These are phyloP conservation scores for Sarocladium brachiariae DNA, from an alignment of 2,329 filamentous ascomycete genomes.

Conservation along the genomic window DNA sequence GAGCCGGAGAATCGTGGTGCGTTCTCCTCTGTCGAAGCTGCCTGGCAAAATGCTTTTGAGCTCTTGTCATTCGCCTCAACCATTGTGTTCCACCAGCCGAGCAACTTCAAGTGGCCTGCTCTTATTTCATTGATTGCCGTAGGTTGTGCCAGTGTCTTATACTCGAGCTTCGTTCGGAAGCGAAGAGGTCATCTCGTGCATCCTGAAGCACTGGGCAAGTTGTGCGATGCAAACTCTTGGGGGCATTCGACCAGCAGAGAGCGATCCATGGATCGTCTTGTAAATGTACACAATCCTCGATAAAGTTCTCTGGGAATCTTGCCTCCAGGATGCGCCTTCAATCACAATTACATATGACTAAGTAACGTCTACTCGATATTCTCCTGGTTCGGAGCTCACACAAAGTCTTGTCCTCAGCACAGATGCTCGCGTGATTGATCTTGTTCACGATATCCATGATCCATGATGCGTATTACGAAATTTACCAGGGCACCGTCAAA, in stretches of 20 bases:
- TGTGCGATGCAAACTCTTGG: not conserved
- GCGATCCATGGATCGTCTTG: not conserved
- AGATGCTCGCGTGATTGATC: no score
- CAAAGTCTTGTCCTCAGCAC: no score
- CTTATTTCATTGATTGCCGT: slow-evolving; percentile 6
- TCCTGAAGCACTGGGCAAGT: not conserved
- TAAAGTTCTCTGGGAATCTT: not conserved
- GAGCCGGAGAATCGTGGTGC: slow-evolving; percentile 50
- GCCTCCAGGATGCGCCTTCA: no score
- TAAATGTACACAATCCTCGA: not conserved
- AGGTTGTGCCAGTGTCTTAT: not conserved
- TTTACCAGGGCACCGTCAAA: no score
- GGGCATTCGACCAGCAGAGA: not conserved
- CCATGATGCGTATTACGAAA: no score
- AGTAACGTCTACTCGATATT: no score
- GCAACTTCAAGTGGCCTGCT: slow-evolving; percentile 42
- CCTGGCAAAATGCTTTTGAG: slow-evolving; percentile 64
- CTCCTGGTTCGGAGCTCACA: no score
- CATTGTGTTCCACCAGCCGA: slow-evolving; percentile 54
- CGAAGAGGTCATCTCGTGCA: not conserved
- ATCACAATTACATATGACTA: no score
- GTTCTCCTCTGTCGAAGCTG: slow-evolving; percentile 63
- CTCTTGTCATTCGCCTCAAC: slow-evolving; percentile 60
- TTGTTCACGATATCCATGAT: no score
- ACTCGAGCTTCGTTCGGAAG: not conserved